Evolutionary conservation across 768 basidiomycete species (phyloP).

Genomic region (Rhizopogon vesiculosus): DNA sequence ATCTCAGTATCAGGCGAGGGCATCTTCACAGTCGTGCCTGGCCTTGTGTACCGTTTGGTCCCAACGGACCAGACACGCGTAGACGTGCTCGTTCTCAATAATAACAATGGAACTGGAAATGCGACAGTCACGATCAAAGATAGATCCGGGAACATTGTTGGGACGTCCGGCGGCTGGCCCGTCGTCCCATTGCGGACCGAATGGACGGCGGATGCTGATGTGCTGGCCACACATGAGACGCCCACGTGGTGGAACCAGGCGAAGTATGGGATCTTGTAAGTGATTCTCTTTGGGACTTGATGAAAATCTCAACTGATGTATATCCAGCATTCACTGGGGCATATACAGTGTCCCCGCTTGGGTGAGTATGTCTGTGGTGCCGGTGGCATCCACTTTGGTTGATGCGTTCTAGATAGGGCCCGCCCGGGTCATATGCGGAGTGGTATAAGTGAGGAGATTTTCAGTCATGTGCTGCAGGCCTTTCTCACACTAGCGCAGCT

Average conservation of each 20-base stretch:
- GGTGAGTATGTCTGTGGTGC: slow-evolving; percentile 18
- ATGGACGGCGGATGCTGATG: slow-evolving; percentile 34
- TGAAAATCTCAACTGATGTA: neutral
- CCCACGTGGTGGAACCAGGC: slow-evolving; percentile 53
- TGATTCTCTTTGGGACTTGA: neutral
- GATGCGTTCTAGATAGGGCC: slow-evolving; percentile 27
- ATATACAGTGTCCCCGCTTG: slow-evolving; percentile 44
- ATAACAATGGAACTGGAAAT: slow-evolving; percentile 15
- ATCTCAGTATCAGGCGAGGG: slow-evolving; percentile 34
- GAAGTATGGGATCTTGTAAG: slow-evolving; percentile 56
- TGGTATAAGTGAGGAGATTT: slow-evolving; percentile 42
- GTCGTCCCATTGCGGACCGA: slow-evolving; percentile 32
- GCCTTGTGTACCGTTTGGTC: slow-evolving; percentile 40
- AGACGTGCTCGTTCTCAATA: slow-evolving; percentile 42
- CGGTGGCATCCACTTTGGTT: neutral
- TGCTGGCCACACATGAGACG: slow-evolving; percentile 42
- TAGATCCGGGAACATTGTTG: slow-evolving; percentile 28
- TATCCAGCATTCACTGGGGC: slow-evolving; percentile 46
- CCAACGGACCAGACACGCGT: slow-evolving; percentile 47
- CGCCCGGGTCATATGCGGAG: slow-evolving; percentile 40
- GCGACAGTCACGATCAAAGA: slow-evolving; percentile 32
- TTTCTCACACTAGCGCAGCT: slow-evolving; percentile 19
- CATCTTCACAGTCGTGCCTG: slow-evolving; percentile 39
- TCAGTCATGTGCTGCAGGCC: neutral
- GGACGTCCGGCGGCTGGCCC: slow-evolving; percentile 32